Base-by-base conservation (phyloP, 148 eudicot species). In the Agrostemma githago region DNA sequence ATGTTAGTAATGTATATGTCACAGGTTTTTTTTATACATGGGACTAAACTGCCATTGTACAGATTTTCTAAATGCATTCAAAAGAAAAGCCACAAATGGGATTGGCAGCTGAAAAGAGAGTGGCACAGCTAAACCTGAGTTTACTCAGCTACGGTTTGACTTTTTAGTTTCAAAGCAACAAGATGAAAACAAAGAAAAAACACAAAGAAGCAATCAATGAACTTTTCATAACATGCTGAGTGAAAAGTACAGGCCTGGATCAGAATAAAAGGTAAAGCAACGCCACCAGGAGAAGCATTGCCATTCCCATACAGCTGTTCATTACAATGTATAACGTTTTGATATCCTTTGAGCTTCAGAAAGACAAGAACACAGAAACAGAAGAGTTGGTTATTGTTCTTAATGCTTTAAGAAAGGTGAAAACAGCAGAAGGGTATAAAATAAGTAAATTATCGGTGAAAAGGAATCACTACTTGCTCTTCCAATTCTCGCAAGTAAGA, bases 211-310 rank as follows among this genome's bases (percentile, higher is more conserved):
- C 46, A 39, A 5, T 62, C 19, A 17, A 74, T 14, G 17, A 42
- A 15, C 26, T 65, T 41, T 54, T 39, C 6, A 71, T 15, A 8
- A 79, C n/a, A 3, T 20, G 56, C 14, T 11, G 34, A 26, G 34
- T 26, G 34, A 26, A 26, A 26, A 26, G 11, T 51, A 12, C 62
- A 46, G 82, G 91, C 98, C 98, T 91, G 98, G 46, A 91, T 86
- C 66, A 93, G 82, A 66, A 93, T 89, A 75, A 93, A 93, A 19
- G 98, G 98, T 78, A 93, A 83, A 77, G 94, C 94, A 51, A 93
- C 97, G 51, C 98, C 98, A 66, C 97, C 92, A 69, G 84, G 84
- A 64, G 98, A 92, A 74, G 86, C 72, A 85, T 85, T 83, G 58
- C 86, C 98, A 14, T 88, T 83, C 74, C 90, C 85, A 79, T 88